These are phyloP conservation scores for Tylopilus plumbeoviolaceoides DNA, from an alignment of 768 basidiomycete species.

Conservation along the genomic window DNA sequence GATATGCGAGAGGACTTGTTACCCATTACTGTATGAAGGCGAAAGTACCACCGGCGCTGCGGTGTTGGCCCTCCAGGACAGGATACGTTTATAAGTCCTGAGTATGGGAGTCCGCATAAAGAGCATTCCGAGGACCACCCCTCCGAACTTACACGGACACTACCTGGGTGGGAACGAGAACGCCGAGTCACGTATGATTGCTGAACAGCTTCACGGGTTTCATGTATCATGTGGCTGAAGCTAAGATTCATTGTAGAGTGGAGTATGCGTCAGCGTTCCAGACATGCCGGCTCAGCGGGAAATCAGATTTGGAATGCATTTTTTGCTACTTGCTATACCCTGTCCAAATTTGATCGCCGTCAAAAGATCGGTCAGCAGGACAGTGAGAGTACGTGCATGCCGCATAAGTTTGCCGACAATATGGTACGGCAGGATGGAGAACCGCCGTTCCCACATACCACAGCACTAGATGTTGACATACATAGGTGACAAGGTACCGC, in stretches of 20 bases:
- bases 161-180: neutral
- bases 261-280: neutral
- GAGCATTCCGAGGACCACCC: neutral
- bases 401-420: no score
- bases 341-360: neutral
- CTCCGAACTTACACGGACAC: neutral
- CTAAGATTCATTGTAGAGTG: neutral
- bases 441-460: neutral
- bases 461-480: neutral
- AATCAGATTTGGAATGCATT: neutral
- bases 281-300: neutral
- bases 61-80: neutral
- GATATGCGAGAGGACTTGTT: slow-evolving; percentile 26
- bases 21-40: slow-evolving; percentile 24
- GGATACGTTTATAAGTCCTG: slow-evolving; percentile 17
- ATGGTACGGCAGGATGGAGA: neutral
- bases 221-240: slow-evolving; percentile 3
- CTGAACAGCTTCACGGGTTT: slow-evolving; percentile 1
- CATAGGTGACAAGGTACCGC: no score
- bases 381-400: no score
- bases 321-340: neutral
- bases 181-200: neutral
- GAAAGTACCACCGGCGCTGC: neutral
- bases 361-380: neutral
- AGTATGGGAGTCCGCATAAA: neutral